Evolutionary conservation across 2,329 filamentous ascomycete species (phyloP).

Genomic region (Fusarium vanettenii): DNA sequence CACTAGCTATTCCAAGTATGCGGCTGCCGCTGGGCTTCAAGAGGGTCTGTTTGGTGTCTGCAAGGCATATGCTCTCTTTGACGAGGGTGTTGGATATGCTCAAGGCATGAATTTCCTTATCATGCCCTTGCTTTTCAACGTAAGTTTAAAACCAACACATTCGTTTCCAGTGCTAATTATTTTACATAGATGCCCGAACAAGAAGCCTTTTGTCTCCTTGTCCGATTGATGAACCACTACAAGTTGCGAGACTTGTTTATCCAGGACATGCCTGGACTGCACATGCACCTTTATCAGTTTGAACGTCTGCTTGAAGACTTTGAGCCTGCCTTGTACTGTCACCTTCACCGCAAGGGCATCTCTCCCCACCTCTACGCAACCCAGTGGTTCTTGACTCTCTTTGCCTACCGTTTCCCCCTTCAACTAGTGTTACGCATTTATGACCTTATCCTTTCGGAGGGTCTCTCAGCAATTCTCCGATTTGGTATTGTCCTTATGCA

Average conservation of each 20-base stretch:
- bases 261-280: slow-evolving; percentile 95
- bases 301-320: slow-evolving; percentile 93
- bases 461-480: slow-evolving; percentile 90
- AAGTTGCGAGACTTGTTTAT: slow-evolving; percentile 92
- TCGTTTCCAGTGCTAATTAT: slow-evolving; percentile 12
- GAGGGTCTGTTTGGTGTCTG: slow-evolving; percentile 95
- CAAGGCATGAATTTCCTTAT: slow-evolving; percentile 99
- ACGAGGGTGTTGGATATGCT: slow-evolving; percentile 94
- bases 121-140: slow-evolving; percentile 96
- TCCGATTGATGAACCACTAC: slow-evolving; percentile 97
- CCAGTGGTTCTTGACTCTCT: slow-evolving; percentile 99
- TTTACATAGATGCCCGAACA: slow-evolving; percentile 85
- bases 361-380: slow-evolving; percentile 95
- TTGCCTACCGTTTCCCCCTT: slow-evolving; percentile 95
- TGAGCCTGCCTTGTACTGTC: slow-evolving; percentile 94
- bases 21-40: slow-evolving; percentile 89
- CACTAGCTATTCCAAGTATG: slow-evolving; percentile 97
- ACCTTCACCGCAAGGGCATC: slow-evolving; percentile 88
- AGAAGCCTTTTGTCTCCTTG: slow-evolving; percentile 93
- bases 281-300: slow-evolving; percentile 94
- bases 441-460: slow-evolving; percentile 93
- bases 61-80: slow-evolving; percentile 96
- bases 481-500: slow-evolving; percentile 97
- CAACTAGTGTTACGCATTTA: slow-evolving; percentile 97
- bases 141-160: slow-evolving; percentile 55